These are phyloP conservation scores for Diospyros lotus DNA, from an alignment of 148 eudicot genomes.

Conservation along the genomic window DNA sequence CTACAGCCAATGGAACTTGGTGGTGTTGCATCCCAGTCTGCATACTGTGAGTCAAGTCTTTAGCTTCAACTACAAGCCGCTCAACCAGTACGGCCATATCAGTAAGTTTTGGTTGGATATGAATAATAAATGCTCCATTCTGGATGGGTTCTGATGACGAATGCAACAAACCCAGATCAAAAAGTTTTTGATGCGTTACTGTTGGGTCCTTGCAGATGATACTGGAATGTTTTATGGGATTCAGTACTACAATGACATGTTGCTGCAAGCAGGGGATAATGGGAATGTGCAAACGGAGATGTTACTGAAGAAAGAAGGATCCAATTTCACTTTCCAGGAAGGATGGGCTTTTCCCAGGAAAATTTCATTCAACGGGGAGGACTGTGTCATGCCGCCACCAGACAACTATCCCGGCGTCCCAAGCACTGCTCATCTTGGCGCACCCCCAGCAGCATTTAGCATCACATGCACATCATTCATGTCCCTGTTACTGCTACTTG, in stretches of 20 bases:
- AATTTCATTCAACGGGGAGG: conserved; percentile 75
- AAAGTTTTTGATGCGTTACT: not conserved
- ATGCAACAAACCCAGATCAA: not conserved
- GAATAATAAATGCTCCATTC: not conserved
- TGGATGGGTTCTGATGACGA: too few species aligned
- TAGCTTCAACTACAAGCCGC: conserved; percentile 75
- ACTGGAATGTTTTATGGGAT: conserved; percentile 85
- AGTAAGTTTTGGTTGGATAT: conserved; percentile 39
- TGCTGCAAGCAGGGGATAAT: conserved; percentile 54
- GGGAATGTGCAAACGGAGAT: conserved; percentile 81
- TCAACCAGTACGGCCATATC: conserved; percentile 35
- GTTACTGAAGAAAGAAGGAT: conserved; percentile 52
- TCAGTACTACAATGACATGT: conserved; percentile 65
- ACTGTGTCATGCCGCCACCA: conserved; percentile 88
- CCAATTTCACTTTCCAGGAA: conserved; percentile 52
- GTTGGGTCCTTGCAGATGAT: conserved; percentile 45
- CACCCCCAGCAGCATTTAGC: conserved; percentile 6
- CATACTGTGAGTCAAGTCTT: conserved; percentile 42
- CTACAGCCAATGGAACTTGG: conserved; percentile 68
- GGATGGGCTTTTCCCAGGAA: conserved; percentile 93
- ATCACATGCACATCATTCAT: not conserved
- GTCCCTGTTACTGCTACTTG: not conserved
- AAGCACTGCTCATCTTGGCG: conserved; percentile 18
- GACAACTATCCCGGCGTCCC: conserved; percentile 71
- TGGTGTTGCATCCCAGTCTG: conserved; percentile 66